These are phyloP conservation scores for Tolypocladium sp. DNA, from an alignment of 2,329 filamentous ascomycete species.

Conservation along the genomic window DNA sequence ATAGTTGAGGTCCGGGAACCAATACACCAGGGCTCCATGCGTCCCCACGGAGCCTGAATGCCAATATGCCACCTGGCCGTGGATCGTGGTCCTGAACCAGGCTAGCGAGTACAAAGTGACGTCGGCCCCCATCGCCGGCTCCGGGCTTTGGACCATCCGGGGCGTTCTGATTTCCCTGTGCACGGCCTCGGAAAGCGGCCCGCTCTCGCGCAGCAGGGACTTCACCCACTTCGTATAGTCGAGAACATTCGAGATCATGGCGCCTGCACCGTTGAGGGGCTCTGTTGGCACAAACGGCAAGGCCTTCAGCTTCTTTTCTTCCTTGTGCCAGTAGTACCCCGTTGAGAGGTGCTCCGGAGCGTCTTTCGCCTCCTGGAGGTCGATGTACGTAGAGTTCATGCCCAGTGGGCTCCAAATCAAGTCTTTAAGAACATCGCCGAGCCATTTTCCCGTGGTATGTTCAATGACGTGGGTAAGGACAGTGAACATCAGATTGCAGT, in stretches of 20 bases:
- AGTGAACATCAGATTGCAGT: slow-evolving; percentile 42
- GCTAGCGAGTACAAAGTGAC: slow-evolving; percentile 18
- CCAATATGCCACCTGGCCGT: slow-evolving; percentile 16
- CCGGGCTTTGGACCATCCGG: slow-evolving; percentile 15
- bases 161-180: slow-evolving; percentile 20
- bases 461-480: slow-evolving; percentile 35
- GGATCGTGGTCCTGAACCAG: slow-evolving; percentile 16
- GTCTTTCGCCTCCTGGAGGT: slow-evolving; percentile 14
- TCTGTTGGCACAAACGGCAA: slow-evolving; percentile 15
- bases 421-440: slow-evolving; percentile 30
- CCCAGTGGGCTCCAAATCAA: slow-evolving; percentile 34
- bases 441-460: slow-evolving; percentile 22
- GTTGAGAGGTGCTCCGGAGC: slow-evolving; percentile 24
- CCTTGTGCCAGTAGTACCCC: slow-evolving; percentile 31
- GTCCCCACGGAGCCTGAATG: slow-evolving; percentile 19
- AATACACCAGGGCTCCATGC: slow-evolving; percentile 18
- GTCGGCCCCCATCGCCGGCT: slow-evolving; percentile 4
- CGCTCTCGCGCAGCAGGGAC: slow-evolving; percentile 28
- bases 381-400: slow-evolving; percentile 34
- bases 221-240: slow-evolving; percentile 44
- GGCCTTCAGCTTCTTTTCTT: slow-evolving; percentile 10
- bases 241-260: slow-evolving; percentile 33
- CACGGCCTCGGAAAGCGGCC: slow-evolving; percentile 13
- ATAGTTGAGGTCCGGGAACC: slow-evolving; percentile 12
- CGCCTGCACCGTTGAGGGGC: slow-evolving; percentile 29